Conservation (phyloP, 2,329 filamentous ascomycete genomes). For the Emergomyces orientalis region DNA sequence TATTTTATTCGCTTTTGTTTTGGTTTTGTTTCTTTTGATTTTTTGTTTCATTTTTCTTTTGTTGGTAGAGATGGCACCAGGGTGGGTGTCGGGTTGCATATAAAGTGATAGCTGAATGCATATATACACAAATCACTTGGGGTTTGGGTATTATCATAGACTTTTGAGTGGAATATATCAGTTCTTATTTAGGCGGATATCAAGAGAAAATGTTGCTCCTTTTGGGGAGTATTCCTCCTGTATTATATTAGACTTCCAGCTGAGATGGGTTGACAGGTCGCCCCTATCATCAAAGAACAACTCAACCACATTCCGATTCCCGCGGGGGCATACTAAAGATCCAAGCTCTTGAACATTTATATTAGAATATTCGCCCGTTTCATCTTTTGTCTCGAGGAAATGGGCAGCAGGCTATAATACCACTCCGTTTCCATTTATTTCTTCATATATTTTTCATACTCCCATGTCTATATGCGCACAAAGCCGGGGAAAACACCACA, state of each 20-base stretch:
- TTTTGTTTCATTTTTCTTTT: neutral
- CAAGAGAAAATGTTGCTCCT: neutral
- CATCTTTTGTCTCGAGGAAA: neutral
- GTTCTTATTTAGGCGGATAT: neutral
- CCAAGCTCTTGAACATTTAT: neutral
- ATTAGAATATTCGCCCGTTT: neutral
- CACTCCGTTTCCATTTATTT: neutral
- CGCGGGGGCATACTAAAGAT: neutral
- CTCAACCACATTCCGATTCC: neutral
- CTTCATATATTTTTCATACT: neutral
- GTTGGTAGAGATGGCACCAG: neutral
- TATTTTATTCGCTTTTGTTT: neutral
- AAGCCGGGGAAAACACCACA: neutral
- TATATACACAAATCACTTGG: neutral
- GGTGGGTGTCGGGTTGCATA: neutral
- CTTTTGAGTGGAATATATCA: neutral
- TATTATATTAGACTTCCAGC: neutral
- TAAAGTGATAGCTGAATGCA: neutral
- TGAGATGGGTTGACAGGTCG: neutral
- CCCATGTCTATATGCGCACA: neutral
- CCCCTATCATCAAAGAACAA: neutral
- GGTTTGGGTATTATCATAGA: no score
- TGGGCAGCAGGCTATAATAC: neutral
- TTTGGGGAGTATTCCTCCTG: neutral
- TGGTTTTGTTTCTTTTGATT: neutral